Base-by-base conservation (phyloP, 164 flowering plant genomes). In the Chimonanthus salicifolius region DNA sequence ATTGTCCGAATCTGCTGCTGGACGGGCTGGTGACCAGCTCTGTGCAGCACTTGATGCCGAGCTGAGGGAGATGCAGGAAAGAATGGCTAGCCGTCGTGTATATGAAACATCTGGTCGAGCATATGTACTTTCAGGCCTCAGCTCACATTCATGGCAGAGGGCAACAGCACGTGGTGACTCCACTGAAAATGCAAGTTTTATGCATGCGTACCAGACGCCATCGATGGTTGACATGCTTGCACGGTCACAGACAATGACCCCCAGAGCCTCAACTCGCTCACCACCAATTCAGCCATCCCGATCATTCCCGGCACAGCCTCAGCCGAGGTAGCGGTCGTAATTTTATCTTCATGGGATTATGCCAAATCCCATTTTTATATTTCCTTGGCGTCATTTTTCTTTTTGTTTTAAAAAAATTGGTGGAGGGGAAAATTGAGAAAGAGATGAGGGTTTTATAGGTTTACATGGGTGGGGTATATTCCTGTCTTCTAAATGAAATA, bases 81-180 rank as follows among this genome's bases (percentile, higher is more conserved):
- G 97, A 77, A 93, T 95, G 99, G 88, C 89, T 3, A 93, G 74
- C 75, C 86, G 88, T 15, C 88, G 71, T 0, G 81, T 88, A 6
- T 95, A 95, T 18, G 99, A 95, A 78, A 71, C 88, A 45, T 86
- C 94, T 0, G 99, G 99, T 15, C 80, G 99, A 78, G 97, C 99
- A 6, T 95, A 93, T 78, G 90, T 92, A 7, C 78, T 95, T 21
- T 93, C 99, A 1, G 99, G 99, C 49, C 71, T 95, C 85, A 93
- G 98, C 82, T 95, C 99, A 16, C 99, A 95, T 77, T 92, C 98
- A 51, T 93, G 92, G 97, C 98, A 95, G 80, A 84, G 99, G 68
- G 99, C 99, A 67, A 95, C 98, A 3, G 90, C 98, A 13, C 78
- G 99, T 16, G 99, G 99, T 2, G 94, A 91, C 76, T 87, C 93